Evolutionary conservation across 768 basidiomycete species (phyloP), one percentile per base, ranked within the genome.

Genomic region (Leccinum aurantiacum): DNA sequence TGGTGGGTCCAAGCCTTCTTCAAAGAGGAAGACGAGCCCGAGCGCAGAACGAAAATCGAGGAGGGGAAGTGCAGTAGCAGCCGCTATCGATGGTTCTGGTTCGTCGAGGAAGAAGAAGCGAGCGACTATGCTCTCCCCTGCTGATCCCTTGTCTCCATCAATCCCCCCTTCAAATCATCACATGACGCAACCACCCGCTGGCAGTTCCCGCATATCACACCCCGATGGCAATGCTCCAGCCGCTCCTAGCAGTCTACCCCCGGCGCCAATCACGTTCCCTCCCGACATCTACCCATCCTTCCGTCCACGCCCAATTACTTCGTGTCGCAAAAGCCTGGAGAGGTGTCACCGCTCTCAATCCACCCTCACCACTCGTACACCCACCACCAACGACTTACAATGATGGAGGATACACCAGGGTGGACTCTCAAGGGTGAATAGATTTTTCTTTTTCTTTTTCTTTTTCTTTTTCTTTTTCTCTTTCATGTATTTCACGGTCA

Each of bases 281-380:
- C 62, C 69, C 17, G 71, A 72, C 37, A 55, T 63, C 8, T 73
- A 73, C 29, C 64, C 71, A 72, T 15, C 71, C 71, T 47, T 61
- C 79, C 47, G 78, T 81, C 3, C 78, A 84, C 10, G 75, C 77
- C 37, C 80, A 76, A 41, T 78, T 90, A 2, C 78, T 80, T n/a
- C 75, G 76, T n/a, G 81, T 84, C 17, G 87, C 88, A 11, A 78
- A 81, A 22, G 74, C 79, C 17, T 91, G 88, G 88, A 76, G 89
- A 9, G 88, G 89, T 2, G 75, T 90, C 31, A 82, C 84, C n/a
- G 88, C 87, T 7, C 74, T 84, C 61, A 73, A 74, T 24, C 67
- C 74, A 3, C 67, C 71, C 1, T 65, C 62, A 10, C 62, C 69
- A 5, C 56, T 64, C 33, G 14, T 47, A 8, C 49, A 60, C 10